Evolutionary conservation across 345 rosid genomes (phyloP).

Genomic region (Corchorus capsularis): DNA sequence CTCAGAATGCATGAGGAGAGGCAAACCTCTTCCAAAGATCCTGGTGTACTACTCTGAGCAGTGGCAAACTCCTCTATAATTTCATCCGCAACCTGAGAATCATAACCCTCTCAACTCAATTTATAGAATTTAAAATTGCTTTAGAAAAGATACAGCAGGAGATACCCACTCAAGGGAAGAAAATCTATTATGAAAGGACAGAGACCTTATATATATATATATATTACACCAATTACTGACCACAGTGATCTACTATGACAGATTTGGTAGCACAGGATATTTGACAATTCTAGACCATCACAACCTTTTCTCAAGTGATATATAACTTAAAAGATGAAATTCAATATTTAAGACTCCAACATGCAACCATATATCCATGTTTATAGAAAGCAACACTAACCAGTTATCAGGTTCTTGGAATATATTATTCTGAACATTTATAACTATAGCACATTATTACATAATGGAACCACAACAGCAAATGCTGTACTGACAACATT

Average conservation of each 20-base stretch:
- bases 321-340: not conserved
- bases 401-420: not conserved
- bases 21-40: slow-evolving; percentile 41
- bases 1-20: not conserved
- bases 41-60: slow-evolving; percentile 25
- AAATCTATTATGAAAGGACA: not conserved
- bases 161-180: not conserved
- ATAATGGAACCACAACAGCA: not conserved
- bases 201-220: not conserved
- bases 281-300: not conserved
- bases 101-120: slow-evolving; percentile 20
- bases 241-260: not conserved
- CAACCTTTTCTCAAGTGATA: not conserved
- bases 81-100: slow-evolving; percentile 45
- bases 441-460: not conserved
- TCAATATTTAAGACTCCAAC: not conserved
- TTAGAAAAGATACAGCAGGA: not conserved
- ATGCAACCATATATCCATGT: not conserved
- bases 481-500: not conserved
- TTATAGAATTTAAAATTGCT: not conserved
- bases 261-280: not conserved
- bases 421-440: not conserved
- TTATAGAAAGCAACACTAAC: not conserved
- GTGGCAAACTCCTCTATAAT: slow-evolving; percentile 42
- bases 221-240: not conserved